Conservation (phyloP, 352 stramenopile species). For the Pythium pyrilobum region DNA sequence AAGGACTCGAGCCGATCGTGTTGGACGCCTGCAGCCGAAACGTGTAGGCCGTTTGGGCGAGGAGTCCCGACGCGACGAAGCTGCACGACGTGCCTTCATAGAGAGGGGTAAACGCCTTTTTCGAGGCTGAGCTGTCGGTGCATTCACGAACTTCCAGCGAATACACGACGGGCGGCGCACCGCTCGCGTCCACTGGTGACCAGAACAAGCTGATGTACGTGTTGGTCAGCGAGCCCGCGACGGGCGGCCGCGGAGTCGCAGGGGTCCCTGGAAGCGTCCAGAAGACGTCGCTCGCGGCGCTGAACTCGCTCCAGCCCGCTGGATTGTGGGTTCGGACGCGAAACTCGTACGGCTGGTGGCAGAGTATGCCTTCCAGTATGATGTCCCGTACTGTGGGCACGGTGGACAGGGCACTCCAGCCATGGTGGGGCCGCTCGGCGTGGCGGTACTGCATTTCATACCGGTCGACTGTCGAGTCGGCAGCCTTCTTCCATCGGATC, state of each 20-base stretch:
- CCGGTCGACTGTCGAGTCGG: constrained; percentile 58
- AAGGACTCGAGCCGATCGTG: constrained; percentile 44
- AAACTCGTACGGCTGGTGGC: constrained; percentile 51
- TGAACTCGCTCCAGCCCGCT: constrained; percentile 64
- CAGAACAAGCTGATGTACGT: constrained; percentile 73
- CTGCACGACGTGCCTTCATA: constrained; percentile 65
- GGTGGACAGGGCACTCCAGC: constrained; percentile 39
- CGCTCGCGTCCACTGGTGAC: constrained; percentile 50
- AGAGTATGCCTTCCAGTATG: constrained; percentile 35
- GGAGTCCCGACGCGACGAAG: constrained; percentile 46
- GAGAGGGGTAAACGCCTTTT: constrained; percentile 29
- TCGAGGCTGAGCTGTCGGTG: not conserved
- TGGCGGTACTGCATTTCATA: constrained; percentile 70
- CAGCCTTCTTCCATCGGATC: constrained; percentile 54
- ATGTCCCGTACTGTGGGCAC: constrained; percentile 35
- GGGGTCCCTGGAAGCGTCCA: constrained; percentile 57
- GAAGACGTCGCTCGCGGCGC: constrained; percentile 34
- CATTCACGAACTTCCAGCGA: constrained; percentile 49
- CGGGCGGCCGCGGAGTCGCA: constrained; percentile 33
- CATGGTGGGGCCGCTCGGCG: constrained; percentile 38
- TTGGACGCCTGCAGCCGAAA: constrained; percentile 76
- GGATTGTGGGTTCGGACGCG: constrained; percentile 61
- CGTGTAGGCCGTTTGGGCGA: constrained; percentile 42
- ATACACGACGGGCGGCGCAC: constrained; percentile 56
- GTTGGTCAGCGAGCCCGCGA: constrained; percentile 53